These are phyloP conservation scores for Citrullus mucosospermus DNA, from an alignment of 306 rosid genomes.

Conservation along the genomic window DNA sequence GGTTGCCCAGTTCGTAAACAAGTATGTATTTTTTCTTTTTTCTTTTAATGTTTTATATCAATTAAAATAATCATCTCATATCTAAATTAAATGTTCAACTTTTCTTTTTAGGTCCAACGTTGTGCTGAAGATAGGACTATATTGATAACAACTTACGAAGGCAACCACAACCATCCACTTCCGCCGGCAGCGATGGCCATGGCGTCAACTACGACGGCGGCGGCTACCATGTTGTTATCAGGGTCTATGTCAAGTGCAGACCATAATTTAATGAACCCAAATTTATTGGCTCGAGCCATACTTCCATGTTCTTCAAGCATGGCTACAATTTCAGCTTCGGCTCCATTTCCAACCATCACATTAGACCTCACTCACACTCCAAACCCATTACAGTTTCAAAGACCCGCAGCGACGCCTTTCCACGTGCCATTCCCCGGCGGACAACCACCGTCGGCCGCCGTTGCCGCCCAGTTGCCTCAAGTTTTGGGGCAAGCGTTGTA, in stretches of 20 bases:
- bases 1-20: conserved; percentile 99
- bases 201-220: conserved; percentile 89
- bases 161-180: conserved; percentile 88
- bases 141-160: conserved; percentile 86
- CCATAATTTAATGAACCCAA: conserved; percentile 63
- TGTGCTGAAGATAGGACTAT: conserved; percentile 75
- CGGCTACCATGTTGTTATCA: conserved; percentile 75
- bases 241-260: conserved; percentile 91
- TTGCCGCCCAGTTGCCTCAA: conserved; percentile 24
- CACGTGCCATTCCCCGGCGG: conserved; percentile 43
- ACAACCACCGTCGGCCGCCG: conserved; percentile 20
- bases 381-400: conserved; percentile 44
- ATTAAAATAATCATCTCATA: too few relatives aligned
- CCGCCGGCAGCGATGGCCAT: conserved; percentile 97
- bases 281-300: conserved; percentile 67
- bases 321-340: conserved; percentile 88
- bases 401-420: conserved; percentile 31
- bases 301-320: conserved; percentile 61
- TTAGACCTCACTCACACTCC: conserved; percentile 76
- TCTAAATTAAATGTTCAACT: too few relatives aligned
- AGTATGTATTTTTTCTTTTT: conserved; percentile 20
- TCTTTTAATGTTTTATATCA: background rate
- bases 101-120: conserved; percentile 60
- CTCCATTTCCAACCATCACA: conserved; percentile 80
- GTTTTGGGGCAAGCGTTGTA: conserved; percentile 50